Conservation (phyloP, 306 rosid species). For the Fagus sylvatica region DNA sequence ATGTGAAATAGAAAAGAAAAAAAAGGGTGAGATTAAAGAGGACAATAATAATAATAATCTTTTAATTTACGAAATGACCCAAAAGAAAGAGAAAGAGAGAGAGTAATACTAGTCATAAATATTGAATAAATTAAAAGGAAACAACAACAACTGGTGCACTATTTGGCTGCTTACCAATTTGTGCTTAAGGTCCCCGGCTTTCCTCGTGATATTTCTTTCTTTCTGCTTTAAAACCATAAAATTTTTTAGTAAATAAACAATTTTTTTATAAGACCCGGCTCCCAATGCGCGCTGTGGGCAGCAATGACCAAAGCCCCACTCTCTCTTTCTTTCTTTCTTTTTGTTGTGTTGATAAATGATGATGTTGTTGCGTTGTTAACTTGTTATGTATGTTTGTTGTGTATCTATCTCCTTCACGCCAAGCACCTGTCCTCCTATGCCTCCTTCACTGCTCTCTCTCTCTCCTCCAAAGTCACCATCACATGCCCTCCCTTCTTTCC, state of each 20-base stretch:
- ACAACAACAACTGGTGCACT: constrained; percentile 12
- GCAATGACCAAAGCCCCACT: constrained; percentile 16
- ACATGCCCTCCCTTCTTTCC: constrained; percentile 22
- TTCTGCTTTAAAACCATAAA: constrained; percentile 7
- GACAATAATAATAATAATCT: constrained; percentile 30
- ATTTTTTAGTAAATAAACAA: too few species aligned
- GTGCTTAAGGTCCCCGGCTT: constrained; percentile 33
- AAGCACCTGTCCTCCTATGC: constrained; percentile 41
- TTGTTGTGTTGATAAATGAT: not conserved
- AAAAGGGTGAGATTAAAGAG: constrained; percentile 47
- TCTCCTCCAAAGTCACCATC: constrained; percentile 33
- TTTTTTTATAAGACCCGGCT: constrained; percentile 21
- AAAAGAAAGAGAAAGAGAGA: constrained; percentile 27
- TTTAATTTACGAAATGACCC: constrained; percentile 58
- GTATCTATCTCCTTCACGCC: constrained; percentile 56
- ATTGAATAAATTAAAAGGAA: not conserved
- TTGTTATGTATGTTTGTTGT: not conserved
- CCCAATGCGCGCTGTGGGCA: constrained; percentile 27
- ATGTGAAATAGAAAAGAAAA: constrained; percentile 30
- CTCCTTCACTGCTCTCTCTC: constrained; percentile 14
- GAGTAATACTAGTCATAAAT: constrained; percentile 25
- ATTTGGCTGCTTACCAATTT: constrained; percentile 53
- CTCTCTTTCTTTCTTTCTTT: not conserved
- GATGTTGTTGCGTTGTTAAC: not conserved
- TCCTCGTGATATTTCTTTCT: constrained; percentile 17